Base-by-base conservation (phyloP, 768 basidiomycete species). In the Tricholoma matsutake region DNA sequence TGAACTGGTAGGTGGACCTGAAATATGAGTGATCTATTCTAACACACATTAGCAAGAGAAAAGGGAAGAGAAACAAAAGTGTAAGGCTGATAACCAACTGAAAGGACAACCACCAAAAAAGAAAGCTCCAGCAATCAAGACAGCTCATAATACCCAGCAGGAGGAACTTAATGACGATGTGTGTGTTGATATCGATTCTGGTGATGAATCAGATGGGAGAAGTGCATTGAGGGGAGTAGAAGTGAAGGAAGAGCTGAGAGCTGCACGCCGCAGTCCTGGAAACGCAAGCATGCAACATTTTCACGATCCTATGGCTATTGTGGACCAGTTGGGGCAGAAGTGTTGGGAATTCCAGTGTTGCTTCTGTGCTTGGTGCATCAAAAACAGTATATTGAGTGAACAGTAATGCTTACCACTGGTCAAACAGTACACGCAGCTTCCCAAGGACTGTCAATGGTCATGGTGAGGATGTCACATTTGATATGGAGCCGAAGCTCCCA, bases 401-500 rank as follows among this genome's bases (percentile, higher is more conserved):
- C n/a, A n/a, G n/a, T n/a, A n/a, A n/a, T n/a, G n/a, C n/a, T n/a
- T n/a, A n/a, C n/a, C n/a, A 25, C 31, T 9, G 3, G 22, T 32
- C 11, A 25, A 52, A 28, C 25, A 25, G 25, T 22, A 52, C 31
- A 25, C 22, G 8, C 22, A 52, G 22, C 22, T 52, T 52, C 22
- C 8, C 14, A 32, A 28, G 31, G 51, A 52, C 22, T 4, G 8
- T 52, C 25, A 20, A 47, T 25, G 16, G 45, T 47, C 45, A n/a
- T 10, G 51, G 31, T 10, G 22, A 6, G 18, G 31, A 25, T 52
- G 9, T 52, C 13, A 52, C 31, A 14, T 72, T 73, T 37, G 63
- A 67, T 16, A 58, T 62, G 13, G 71, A 74, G 59, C 61, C 47
- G 0, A 31, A 29, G 1, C 59, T 64, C 9, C 73, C 71, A 47